Evolutionary conservation across 2,329 filamentous ascomycete species (phyloP).

Genomic region (Alternaria infectoria): DNA sequence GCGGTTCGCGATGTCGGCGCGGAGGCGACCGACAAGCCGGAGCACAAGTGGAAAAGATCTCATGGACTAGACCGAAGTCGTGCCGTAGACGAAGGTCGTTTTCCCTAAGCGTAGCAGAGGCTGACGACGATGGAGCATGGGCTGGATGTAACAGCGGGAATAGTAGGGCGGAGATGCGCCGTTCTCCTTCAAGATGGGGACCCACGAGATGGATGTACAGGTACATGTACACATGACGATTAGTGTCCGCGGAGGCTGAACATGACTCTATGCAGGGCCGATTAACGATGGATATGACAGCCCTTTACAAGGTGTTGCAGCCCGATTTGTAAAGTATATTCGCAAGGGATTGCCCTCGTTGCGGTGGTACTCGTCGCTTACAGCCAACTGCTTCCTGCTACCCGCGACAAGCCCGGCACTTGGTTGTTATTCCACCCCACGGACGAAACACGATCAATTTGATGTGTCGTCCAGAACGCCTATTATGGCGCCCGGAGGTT

Average conservation of each 20-base stretch:
- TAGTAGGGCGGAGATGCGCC: background rate
- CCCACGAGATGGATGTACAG: background rate
- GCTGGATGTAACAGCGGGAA: slow-evolving; percentile 1
- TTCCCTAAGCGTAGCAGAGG: background rate
- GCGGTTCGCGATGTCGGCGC: background rate
- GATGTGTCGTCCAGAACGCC: background rate
- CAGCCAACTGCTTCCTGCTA: background rate
- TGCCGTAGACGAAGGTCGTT: background rate
- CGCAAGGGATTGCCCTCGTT: background rate
- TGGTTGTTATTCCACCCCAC: background rate
- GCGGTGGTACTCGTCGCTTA: background rate
- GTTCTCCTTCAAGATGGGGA: background rate
- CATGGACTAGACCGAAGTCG: background rate
- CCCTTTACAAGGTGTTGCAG: background rate
- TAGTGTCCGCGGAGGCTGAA: slow-evolving; percentile 2
- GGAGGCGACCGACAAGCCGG: background rate
- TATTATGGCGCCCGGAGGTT: background rate
- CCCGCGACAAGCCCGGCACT: background rate
- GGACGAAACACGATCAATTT: background rate
- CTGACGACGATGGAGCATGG: background rate
- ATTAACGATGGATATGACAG: background rate
- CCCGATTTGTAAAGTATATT: background rate
- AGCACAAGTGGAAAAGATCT: background rate
- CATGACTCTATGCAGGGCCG: background rate
- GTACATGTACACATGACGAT: slow-evolving; percentile 2